These are phyloP conservation scores for Fusarium continuum DNA, from an alignment of 2,329 filamentous ascomycete species.

Conservation along the genomic window DNA sequence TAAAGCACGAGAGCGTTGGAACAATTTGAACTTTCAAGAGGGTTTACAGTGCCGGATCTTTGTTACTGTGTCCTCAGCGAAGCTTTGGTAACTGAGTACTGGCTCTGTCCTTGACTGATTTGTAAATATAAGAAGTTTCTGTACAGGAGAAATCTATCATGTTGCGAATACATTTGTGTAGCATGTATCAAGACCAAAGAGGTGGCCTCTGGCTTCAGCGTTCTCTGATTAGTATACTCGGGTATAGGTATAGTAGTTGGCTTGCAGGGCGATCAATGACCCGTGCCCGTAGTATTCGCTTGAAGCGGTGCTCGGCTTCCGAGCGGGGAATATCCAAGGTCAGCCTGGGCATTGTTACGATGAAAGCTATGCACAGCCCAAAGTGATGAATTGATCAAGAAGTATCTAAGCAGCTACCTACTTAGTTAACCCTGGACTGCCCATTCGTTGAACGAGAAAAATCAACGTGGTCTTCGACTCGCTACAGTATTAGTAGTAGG, in stretches of 20 bases:
- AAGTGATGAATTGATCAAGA: background rate
- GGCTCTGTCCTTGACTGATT: background rate
- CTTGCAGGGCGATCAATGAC: constrained; percentile 25
- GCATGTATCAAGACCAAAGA: background rate
- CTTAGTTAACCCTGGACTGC: no score
- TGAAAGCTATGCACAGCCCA: constrained; percentile 1
- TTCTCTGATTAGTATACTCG: constrained; percentile 6
- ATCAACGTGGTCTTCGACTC: constrained; percentile 38
- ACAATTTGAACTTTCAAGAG: constrained; percentile 17
- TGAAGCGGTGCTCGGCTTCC: constrained; percentile 40
- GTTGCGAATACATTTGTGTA: background rate
- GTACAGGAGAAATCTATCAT: constrained; percentile 4
- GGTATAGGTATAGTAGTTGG: constrained; percentile 5
- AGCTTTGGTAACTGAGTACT: background rate
- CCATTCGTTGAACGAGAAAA: constrained; percentile 40
- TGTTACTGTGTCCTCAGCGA: background rate
- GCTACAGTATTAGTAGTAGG: no score
- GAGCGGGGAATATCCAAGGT: constrained; percentile 34
- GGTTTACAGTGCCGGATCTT: background rate
- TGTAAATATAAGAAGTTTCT: background rate
- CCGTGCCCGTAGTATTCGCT: constrained; percentile 21
- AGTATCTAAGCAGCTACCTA: no score
- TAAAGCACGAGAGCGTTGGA: constrained; percentile 11
- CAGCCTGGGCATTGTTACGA: constrained; percentile 1
- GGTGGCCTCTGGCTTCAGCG: background rate